These are phyloP conservation scores for Aphanomyces invadans DNA, from an alignment of 352 stramenopile species.

Conservation along the genomic window DNA sequence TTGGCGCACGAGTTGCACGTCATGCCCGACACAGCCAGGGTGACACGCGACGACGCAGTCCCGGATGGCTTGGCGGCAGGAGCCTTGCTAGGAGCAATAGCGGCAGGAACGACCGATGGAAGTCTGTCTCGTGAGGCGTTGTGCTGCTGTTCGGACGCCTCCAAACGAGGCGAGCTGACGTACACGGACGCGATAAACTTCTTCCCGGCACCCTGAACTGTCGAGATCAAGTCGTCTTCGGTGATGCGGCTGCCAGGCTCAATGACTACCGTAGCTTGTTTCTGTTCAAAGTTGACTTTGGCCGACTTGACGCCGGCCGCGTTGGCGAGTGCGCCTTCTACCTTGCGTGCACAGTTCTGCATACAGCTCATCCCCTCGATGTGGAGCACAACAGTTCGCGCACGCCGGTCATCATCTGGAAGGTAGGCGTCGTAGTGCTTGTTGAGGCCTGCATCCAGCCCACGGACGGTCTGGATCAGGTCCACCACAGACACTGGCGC, in stretches of 20 bases:
- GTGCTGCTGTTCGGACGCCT: neutral
- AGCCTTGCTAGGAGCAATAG: too few species aligned
- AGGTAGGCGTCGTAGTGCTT: conserved; percentile 67
- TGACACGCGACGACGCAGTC: conserved; percentile 50
- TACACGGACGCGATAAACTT: conserved; percentile 61
- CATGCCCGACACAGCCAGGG: conserved; percentile 80
- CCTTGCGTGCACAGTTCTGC: conserved; percentile 61
- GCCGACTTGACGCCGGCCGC: conserved; percentile 55
- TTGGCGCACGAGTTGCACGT: conserved; percentile 89
- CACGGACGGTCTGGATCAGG: conserved; percentile 75
- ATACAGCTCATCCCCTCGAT: conserved; percentile 62
- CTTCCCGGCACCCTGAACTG: conserved; percentile 36
- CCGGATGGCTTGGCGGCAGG: conserved; percentile 31
- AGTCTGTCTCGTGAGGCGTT: neutral
- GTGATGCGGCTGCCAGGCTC: conserved; percentile 50
- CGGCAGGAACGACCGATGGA: too few species aligned
- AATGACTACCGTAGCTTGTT: conserved; percentile 52
- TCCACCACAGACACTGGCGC: conserved; percentile 71
- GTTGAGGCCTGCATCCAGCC: conserved; percentile 35
- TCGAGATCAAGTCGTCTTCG: conserved; percentile 49
- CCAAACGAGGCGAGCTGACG: neutral
- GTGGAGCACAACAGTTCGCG: conserved; percentile 64
- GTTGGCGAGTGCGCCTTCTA: conserved; percentile 51
- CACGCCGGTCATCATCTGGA: conserved; percentile 40
- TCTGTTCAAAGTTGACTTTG: conserved; percentile 56